Base-by-base conservation (phyloP, 139 green algal genomes). In the Micractinium conductrix region DNA sequence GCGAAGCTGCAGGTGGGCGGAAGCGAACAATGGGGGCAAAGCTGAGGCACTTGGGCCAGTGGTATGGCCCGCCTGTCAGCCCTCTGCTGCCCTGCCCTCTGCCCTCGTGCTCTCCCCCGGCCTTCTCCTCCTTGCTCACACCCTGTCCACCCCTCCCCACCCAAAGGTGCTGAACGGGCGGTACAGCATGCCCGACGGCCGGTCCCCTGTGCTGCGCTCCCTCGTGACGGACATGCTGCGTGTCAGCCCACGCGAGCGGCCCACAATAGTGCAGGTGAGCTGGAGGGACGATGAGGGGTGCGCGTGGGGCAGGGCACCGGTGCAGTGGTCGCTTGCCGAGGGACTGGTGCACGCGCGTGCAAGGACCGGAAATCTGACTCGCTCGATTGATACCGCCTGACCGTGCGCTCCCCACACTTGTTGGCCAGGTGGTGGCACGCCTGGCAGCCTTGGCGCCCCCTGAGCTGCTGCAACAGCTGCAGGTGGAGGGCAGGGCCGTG, bases 81-180 rank as follows among this genome's bases (percentile, higher is more conserved):
- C 55, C 30, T 16, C 30, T 30, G 17, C 55, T 65, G 55, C 55
- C 7, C 17, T 10, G 5, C 26, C 17, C 48, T 58, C 48, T 14
- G 48, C 48, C 48, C 48, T 10, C 48, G 12, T 58, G 48, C 48
- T 58, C 14, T 3, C 10, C 8, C 8, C 53, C 14, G 7, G 8
- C 58, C 58, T 26, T 55, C 40, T 16, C 63, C 63, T 42, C 30
- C 63, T 16, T 12, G 28, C 4, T n/a, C n/a, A n/a, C n/a, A n/a
- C n/a, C n/a, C 3, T 45, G 53, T 16, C 8, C 67, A 44, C 4
- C 67, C 35, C n/a, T 63, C 22, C 44, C n/a, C 19, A 42, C 9
- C 9, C n/a, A 3, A 55, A 82, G 76, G 89, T 98, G 26, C 74
- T 98, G 43, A 95, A 95, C 78, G 94, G 91, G 6, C 93, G 91